A percentile compares a stretch with the other conserved stretches of the same genome.
These are phyloP conservation scores for Paecilomyces dactylethromorphus DNA, from an alignment of 2,329 filamentous ascomycete genomes.

Conservation along the genomic window DNA sequence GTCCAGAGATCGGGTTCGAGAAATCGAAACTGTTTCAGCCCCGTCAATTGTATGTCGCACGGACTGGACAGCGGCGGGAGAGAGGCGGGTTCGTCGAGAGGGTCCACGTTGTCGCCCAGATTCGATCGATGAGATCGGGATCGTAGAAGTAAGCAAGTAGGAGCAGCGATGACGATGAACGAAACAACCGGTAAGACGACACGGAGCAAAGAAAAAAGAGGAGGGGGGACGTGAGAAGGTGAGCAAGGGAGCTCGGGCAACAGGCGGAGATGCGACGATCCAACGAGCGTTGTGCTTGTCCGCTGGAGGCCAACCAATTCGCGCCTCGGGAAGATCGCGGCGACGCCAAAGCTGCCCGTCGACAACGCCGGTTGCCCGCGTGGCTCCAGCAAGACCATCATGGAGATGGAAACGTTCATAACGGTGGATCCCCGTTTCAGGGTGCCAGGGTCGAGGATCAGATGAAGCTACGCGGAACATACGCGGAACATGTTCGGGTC, in stretches of 20 bases:
- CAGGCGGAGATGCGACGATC: background rate
- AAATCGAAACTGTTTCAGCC: background rate
- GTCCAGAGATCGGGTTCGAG: background rate
- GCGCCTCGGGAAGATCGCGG: background rate
- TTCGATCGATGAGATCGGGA: background rate
- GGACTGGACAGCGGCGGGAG: background rate
- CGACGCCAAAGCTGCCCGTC: background rate
- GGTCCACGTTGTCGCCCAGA: background rate
- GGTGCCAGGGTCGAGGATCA: background rate
- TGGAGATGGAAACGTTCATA: background rate
- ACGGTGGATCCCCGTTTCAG: background rate
- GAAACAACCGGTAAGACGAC: background rate
- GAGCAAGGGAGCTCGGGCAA: background rate
- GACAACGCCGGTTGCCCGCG: background rate
- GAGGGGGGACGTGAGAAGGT: background rate
- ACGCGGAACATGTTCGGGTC: too few species aligned
- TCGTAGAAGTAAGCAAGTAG: background rate
- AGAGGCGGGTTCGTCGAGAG: background rate
- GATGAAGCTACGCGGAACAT: background rate
- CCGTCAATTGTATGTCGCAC: background rate
- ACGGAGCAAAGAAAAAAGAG: background rate
- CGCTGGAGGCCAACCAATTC: background rate
- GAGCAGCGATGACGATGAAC: background rate
- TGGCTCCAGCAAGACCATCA: background rate
- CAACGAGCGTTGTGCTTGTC: background rate